These are phyloP conservation scores for Acidiella bohemica DNA, from an alignment of 495 filamentous ascomycete species.

Conservation along the genomic window DNA sequence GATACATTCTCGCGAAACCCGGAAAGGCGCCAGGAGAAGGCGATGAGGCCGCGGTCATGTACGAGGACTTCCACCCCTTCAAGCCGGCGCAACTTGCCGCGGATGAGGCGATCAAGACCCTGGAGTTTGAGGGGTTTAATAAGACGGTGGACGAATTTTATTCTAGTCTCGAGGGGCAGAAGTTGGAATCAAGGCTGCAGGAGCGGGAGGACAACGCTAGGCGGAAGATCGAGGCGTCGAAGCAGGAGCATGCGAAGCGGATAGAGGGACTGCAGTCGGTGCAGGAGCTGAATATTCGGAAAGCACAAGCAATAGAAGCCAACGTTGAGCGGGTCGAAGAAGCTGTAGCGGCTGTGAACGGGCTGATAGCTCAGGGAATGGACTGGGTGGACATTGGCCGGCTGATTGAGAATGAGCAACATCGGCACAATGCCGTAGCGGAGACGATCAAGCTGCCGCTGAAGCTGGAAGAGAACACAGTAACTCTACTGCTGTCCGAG, in stretches of 20 bases:
- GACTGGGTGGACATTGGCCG: conserved; percentile 87
- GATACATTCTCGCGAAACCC: conserved; percentile 78
- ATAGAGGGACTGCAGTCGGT: conserved; percentile 66
- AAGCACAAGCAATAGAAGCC: conserved; percentile 77
- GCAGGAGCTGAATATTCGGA: conserved; percentile 73
- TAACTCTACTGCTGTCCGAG: conserved; percentile 68
- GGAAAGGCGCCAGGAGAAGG: conserved; percentile 21
- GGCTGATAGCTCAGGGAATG: conserved; percentile 81
- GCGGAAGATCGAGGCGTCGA: conserved; percentile 66
- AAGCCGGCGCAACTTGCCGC: conserved; percentile 68
- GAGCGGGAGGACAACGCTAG: conserved; percentile 72
- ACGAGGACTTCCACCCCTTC: conserved; percentile 95
- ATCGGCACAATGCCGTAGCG: conserved; percentile 68
- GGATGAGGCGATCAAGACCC: conserved; percentile 45
- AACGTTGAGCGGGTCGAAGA: conserved; percentile 83
- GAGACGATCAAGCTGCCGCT: conserved; percentile 76
- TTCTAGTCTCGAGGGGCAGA: conserved; percentile 89
- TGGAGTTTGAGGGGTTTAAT: conserved; percentile 75
- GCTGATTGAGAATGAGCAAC: conserved; percentile 75
- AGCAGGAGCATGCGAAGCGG: conserved; percentile 67
- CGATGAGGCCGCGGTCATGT: conserved; percentile 38
- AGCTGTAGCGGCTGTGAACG: conserved; percentile 80
- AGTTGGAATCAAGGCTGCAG: conserved; percentile 64
- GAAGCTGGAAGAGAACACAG: conserved; percentile 75
- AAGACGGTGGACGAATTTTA: conserved; percentile 92